phyloP scores from a whole-genome alignment of 2,329 filamentous ascomycete genomes.

The Venturia pyrina region DNA sequence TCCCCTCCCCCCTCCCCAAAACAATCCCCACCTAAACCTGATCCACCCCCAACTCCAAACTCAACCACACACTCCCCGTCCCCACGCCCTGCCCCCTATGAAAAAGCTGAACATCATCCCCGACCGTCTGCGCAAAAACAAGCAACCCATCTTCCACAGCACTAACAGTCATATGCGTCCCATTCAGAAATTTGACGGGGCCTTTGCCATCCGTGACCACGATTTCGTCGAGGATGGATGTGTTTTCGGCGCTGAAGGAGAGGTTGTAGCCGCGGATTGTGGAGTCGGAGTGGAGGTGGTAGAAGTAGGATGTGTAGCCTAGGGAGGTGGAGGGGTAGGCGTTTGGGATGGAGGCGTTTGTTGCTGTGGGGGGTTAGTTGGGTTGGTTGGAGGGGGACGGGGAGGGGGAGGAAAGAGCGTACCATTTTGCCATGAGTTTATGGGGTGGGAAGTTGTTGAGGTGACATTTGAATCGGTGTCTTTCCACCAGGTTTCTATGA shows the following conservation, averaged over 20 bases:
- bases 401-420: too few species aligned
- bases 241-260: neutral
- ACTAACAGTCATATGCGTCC: neutral
- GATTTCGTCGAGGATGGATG: neutral
- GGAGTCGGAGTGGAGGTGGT: neutral
- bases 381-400: too few species aligned
- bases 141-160: neutral
- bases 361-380: neutral
- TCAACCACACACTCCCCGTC: neutral
- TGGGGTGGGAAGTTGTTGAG: neutral
- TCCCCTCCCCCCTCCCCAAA: too few species aligned
- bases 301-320: constrained; percentile 3
- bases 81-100: neutral
- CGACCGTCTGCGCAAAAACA: neutral
- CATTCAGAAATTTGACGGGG: neutral
- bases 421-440: neutral
- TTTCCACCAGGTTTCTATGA: constrained; percentile 5
- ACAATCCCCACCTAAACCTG: too few species aligned
- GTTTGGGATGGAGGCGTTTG: neutral
- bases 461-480: neutral
- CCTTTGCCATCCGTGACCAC: neutral
- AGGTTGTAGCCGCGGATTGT: constrained; percentile 9
- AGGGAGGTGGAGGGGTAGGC: neutral
- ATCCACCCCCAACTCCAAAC: too few species aligned
- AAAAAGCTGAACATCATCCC: neutral